Evolutionary conservation across 2,329 filamentous ascomycete species (phyloP), one percentile per base, ranked within the genome.

Genomic region (Amauroascus niger): DNA sequence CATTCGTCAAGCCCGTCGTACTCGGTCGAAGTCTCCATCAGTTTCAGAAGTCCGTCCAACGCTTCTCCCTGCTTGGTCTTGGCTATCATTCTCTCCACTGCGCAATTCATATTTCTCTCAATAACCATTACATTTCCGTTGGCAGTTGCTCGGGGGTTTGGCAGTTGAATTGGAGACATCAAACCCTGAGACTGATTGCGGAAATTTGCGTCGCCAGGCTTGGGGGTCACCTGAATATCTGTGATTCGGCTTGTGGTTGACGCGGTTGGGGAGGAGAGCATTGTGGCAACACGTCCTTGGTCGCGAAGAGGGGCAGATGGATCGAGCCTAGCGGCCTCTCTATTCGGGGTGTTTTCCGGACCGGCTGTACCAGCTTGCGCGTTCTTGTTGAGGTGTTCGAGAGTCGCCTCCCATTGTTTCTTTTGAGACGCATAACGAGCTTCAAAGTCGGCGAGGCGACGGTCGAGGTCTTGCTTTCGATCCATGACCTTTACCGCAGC

Each of bases 401-500:
- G n/a, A 13, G 37, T 48, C 14, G 8, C 16, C 8, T 26, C 44
- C 43, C 43, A 47, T 2, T 43, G 6, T 22, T 28, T 40, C 16
- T 24, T 53, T 24, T 53, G 51, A 14, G 24, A 44, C 8, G 47
- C 33, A 11, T 53, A 40, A 11, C 28, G 33, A 26, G 64, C 68
- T 59, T 72, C 69, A 20, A 71, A 63, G n/a, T 69, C 68, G 18
- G 68, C 70, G 28, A 72, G 54, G 14, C 69, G 64, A 16, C 67
- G 68, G 54, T 72, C 70, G 48, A 72, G 65, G 54, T 52, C 22
- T 28, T 70, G 65, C 52, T 68, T 62, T 54, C 67, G 61, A 55
- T 62, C 61, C 40, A 70, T 65, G 51, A 63, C 66, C 43, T 67
- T 69, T 69, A 71, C 70, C 45, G 70, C 70, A 39, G 61, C 66